These are phyloP conservation scores for Rubroboletus pulcherrimus DNA, from an alignment of 768 basidiomycete genomes.

Conservation along the genomic window DNA sequence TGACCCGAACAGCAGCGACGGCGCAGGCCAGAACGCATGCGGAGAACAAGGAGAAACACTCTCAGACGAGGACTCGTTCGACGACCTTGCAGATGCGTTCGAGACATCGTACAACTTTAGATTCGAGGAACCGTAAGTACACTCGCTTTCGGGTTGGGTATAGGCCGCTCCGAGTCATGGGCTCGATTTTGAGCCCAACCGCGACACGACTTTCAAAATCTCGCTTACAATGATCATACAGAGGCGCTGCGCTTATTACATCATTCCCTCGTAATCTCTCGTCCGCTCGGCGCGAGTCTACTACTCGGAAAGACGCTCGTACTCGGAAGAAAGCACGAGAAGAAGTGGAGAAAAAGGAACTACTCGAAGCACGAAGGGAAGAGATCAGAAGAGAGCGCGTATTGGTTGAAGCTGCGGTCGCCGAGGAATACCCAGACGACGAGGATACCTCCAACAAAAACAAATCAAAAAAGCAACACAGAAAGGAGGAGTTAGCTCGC, in stretches of 20 bases:
- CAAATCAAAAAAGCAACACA: constrained; percentile 20
- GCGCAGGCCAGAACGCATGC: constrained; percentile 1
- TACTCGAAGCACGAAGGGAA: constrained; percentile 81
- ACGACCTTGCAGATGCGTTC: constrained; percentile 87
- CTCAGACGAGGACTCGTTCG: constrained; percentile 73
- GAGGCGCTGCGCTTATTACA: constrained; percentile 60
- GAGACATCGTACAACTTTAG: constrained; percentile 98
- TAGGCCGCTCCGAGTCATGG: background rate
- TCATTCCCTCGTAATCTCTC: constrained; percentile 74
- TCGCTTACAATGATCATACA: constrained; percentile 26
- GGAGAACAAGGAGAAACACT: constrained; percentile 29
- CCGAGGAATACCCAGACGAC: constrained; percentile 68
- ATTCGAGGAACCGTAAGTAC: constrained; percentile 89
- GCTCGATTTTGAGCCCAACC: background rate
- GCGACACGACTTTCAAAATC: background rate
- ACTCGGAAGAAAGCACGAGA: constrained; percentile 73
- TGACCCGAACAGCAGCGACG: constrained; percentile 17
- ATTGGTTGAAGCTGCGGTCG: constrained; percentile 60
- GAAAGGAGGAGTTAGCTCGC: constrained; percentile 73
- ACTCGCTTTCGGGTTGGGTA: background rate
- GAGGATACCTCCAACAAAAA: constrained; percentile 61
- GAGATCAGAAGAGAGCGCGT: constrained; percentile 71
- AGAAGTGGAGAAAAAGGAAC: constrained; percentile 54
- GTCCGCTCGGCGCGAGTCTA: constrained; percentile 69
- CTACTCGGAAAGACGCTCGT: constrained; percentile 80